A percentile compares a stretch with the other conserved stretches of the same genome.
phyloP scores from a whole-genome alignment of 352 stramenopile genomes.

The Phytophthora nicotianae region DNA sequence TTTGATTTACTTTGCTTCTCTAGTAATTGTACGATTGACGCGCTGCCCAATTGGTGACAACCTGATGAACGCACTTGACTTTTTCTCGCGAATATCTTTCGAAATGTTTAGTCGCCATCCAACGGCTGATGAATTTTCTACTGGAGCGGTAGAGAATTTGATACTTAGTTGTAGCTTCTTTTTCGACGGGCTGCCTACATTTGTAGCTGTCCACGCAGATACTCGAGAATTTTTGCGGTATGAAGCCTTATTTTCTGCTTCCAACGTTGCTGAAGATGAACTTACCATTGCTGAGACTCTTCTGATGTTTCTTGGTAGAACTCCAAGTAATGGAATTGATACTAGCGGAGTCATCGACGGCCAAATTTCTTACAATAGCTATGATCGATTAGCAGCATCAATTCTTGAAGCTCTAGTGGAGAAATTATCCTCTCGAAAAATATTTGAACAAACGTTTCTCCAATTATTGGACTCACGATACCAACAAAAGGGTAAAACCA shows the following conservation, averaged over 20 bases:
- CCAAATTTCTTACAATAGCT: slow-evolving; percentile 14
- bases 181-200: slow-evolving; percentile 10
- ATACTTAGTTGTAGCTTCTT: slow-evolving; percentile 25
- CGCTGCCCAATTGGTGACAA: slow-evolving; percentile 3
- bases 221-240: slow-evolving; percentile 1
- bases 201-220: slow-evolving; percentile 11
- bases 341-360: background rate
- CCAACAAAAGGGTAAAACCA: background rate
- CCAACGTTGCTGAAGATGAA: background rate
- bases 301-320: slow-evolving; percentile 20
- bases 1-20: slow-evolving; percentile 14
- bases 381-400: slow-evolving; percentile 17
- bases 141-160: slow-evolving; percentile 8
- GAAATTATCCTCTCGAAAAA: slow-evolving; percentile 15
- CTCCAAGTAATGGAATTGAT: background rate
- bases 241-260: slow-evolving; percentile 2
- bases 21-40: slow-evolving; percentile 13
- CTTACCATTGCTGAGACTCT: slow-evolving; percentile 22
- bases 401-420: slow-evolving; percentile 19
- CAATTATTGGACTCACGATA: slow-evolving; percentile 7
- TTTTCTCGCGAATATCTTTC: slow-evolving; percentile 28
- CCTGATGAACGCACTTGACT: background rate
- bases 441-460: slow-evolving; percentile 16
- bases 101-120: slow-evolving; percentile 16
- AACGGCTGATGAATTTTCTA: slow-evolving; percentile 8